Evolutionary conservation across 2,329 filamentous ascomycete species (phyloP), one percentile per base, ranked within the genome.

Genomic region (Penicillium sumatraense): DNA sequence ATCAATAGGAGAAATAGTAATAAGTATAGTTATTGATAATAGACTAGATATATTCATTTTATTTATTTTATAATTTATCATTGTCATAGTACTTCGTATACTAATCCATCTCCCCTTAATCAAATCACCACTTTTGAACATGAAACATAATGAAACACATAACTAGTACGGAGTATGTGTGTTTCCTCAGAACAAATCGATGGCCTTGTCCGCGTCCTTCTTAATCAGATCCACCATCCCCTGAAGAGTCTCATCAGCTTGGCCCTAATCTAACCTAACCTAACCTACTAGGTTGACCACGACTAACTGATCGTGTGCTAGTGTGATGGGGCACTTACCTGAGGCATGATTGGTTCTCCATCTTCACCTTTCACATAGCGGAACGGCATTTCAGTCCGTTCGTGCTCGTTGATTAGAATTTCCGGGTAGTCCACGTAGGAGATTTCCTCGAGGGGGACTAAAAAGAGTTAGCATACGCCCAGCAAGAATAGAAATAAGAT

Each of bases 341-440:
- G 83, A 20, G 95, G 95, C 92, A 99, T 96, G 55, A 97, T 87
- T 1, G 93, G 91, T 63, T 90, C 81, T 41, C 89, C 91, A 53
- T 90, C 80, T 10, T 84, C 78, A 49, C 83, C 87, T 70, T 85
- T 88, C 48, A 99, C 93, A 71, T 99, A 99, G 64, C 95, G 90
- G 76, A 99, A 99, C 1, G 95, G 95, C 95, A 99, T 98, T 74
- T 96, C 84, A 0, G 93, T 96, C 72, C 90, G 95, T 78, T 99
- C 95, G 69, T 96, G 88, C 71, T 95, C 88, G 72, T 90, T 91
- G 73, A 98, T 89, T 69, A 88, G 88, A 69, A 99, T 84, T 70
- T 98, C 93, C 0, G 95, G 95, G 68, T 90, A 87, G 72, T 98
- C 93, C 29, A 95, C 74, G 70, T 95, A 97, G 2, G 86, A 82